Base-by-base conservation (phyloP, 306 rosid species). In the Fragaria nilgerrensis region DNA sequence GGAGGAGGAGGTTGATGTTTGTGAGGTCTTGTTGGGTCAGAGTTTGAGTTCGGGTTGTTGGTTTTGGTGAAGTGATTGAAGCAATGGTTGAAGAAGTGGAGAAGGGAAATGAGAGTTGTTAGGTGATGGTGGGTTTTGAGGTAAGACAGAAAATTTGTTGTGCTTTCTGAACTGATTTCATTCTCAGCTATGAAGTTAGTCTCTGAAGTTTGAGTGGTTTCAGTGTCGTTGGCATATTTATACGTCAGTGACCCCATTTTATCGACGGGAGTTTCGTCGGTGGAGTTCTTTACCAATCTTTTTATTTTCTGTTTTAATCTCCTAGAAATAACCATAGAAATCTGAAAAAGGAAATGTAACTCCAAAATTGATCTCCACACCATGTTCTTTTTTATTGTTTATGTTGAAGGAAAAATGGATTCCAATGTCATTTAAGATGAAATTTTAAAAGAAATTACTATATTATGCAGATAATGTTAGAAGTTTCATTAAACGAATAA, bases 1-100 rank as follows among this genome's bases (percentile, higher is more conserved):
- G 96, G 68, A 90, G 78, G 45, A 87, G 89, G 78, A 84, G 84
- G 82, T 87, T 89, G 74, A 84, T 75, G 37, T 76, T 71, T 2
- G 82, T 82, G 15, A 85, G 76, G 3, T 91, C 85, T 22, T 78
- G 79, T 0, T 76, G 71, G 63, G 90, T 82, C 55, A 89, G 68
- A 62, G 70, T 66, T 22, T 29, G 23, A 3, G 72, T 36, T 36
- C 5, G 50, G 27, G 69, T 27, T 41, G 49, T 20, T 47, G 64
- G 23, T 19, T 74, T n/a, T 32, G 72, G 23, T 37, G 76, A 20
- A 13, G 73, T 55, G 16, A 73, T 73, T 22, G 67, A 39, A 15
- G 14, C 37, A 39, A 41, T 22, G 69, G 69, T 64, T 16, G 69
- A 55, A 7, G 84, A 17, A 23, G 72, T 11, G 81, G 59, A 59